These are phyloP conservation scores for Rhododendron ovatum DNA, from an alignment of 148 eudicot species.

Conservation along the genomic window DNA sequence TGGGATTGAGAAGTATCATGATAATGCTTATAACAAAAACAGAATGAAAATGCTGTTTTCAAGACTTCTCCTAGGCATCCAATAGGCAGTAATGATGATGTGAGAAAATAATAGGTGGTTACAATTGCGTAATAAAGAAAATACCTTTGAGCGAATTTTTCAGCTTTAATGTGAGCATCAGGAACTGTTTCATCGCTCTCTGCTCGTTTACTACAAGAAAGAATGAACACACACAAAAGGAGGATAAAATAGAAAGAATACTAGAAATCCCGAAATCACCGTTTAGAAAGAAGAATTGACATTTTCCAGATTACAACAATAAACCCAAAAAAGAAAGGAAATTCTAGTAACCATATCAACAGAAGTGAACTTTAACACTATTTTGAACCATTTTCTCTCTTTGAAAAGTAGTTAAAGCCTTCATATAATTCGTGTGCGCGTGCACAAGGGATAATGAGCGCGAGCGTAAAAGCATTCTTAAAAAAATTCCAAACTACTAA, in stretches of 20 bases:
- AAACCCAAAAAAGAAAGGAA: background rate
- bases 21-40: background rate
- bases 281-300: background rate
- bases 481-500: background rate
- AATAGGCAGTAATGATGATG: background rate
- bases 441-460: background rate
- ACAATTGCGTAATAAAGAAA: background rate
- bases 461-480: background rate
- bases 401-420: background rate
- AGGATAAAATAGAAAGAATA: background rate
- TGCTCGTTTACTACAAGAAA: conserved; percentile 66
- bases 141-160: conserved; percentile 89
- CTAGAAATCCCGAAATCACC: background rate
- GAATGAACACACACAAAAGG: background rate
- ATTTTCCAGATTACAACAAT: background rate
- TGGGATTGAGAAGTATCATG: background rate
- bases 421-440: background rate
- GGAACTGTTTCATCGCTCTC: conserved; percentile 74
- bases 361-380: background rate
- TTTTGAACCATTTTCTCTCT: background rate
- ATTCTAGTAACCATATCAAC: background rate
- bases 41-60: background rate
- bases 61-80: background rate
- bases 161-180: conserved; percentile 76
- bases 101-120: background rate